phyloP scores from a whole-genome alignment of 306 rosid genomes.

The Sesbania bispinosa region DNA sequence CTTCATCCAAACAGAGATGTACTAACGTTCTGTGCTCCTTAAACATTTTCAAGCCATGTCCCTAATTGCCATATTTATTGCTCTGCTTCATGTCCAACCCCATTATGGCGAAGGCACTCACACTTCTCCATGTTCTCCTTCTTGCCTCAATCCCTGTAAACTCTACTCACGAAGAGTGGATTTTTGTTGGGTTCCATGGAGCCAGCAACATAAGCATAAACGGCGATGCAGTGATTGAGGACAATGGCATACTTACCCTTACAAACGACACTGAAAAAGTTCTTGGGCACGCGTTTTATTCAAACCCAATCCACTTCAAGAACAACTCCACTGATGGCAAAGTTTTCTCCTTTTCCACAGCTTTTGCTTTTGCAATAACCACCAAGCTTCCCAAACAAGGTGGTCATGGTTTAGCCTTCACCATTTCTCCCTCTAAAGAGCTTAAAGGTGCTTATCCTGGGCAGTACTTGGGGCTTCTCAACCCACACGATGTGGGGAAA shows the following conservation, averaged over 20 bases:
- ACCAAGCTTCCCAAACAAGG: background rate
- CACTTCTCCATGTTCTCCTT: background rate
- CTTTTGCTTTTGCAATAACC: slow-evolving; percentile 18
- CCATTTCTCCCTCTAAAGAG: background rate
- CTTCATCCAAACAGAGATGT: no score
- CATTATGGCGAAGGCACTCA: slow-evolving; percentile 21
- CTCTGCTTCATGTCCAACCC: background rate
- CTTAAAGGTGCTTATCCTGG: background rate
- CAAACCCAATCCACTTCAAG: slow-evolving; percentile 22
- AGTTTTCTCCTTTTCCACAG: slow-evolving; percentile 22
- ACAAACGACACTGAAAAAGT: background rate
- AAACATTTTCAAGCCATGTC: no score
- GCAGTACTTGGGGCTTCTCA: slow-evolving; percentile 33
- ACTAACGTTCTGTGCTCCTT: no score
- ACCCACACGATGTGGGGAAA: slow-evolving; percentile 23
- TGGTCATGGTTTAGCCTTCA: slow-evolving; percentile 33
- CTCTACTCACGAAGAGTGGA: background rate
- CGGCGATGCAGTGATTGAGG: slow-evolving; percentile 14
- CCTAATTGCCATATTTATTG: no score
- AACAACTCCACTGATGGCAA: background rate
- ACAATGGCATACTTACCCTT: slow-evolving; percentile 21
- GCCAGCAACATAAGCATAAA: slow-evolving; percentile 20
- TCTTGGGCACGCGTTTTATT: slow-evolving; percentile 14
- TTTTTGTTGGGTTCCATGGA: background rate
- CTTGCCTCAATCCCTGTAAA: background rate